A percentile compares a stretch with the other conserved stretches of the same genome.
Evolutionary conservation across 345 rosid genomes (phyloP).

Genomic region (Linum trigynum): DNA sequence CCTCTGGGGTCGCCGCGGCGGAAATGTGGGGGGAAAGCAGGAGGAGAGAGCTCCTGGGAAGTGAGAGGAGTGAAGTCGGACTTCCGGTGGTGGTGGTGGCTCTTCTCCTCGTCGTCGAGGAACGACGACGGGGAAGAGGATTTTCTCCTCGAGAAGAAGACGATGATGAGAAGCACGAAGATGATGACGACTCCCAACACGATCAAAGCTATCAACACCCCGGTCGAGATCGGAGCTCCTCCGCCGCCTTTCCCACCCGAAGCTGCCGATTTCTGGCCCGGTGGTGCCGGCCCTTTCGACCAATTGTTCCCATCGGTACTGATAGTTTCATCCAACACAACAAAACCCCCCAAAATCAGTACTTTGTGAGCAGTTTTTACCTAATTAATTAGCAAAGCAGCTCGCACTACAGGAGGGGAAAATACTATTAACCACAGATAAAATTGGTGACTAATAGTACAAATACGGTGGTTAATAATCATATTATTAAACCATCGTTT

Average conservation of each 20-base stretch:
- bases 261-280: constrained; percentile 9
- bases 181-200: constrained; percentile 41
- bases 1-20: neutral
- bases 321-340: constrained; percentile 4
- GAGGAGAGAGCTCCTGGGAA: constrained; percentile 37
- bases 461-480: too few species aligned
- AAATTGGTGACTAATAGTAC: too few species aligned
- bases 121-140: constrained; percentile 53
- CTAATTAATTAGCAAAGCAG: neutral
- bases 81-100: constrained; percentile 18
- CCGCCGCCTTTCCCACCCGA: constrained; percentile 4
- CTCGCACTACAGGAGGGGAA: too few species aligned
- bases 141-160: constrained; percentile 27
- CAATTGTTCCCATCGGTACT: constrained; percentile 86
- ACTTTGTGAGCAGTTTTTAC: neutral
- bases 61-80: constrained; percentile 36
- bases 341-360: constrained; percentile 11
- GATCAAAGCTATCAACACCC: constrained; percentile 33
- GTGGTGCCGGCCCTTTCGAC: constrained; percentile 61
- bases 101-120: constrained; percentile 62
- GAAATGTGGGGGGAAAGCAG: constrained; percentile 16
- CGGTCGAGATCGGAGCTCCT: constrained; percentile 24
- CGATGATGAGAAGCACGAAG: constrained; percentile 28
- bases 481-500: too few species aligned
- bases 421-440: too few species aligned